Evolutionary conservation across 306 rosid genomes (phyloP).

Genomic region (Vachellia collinsii): DNA sequence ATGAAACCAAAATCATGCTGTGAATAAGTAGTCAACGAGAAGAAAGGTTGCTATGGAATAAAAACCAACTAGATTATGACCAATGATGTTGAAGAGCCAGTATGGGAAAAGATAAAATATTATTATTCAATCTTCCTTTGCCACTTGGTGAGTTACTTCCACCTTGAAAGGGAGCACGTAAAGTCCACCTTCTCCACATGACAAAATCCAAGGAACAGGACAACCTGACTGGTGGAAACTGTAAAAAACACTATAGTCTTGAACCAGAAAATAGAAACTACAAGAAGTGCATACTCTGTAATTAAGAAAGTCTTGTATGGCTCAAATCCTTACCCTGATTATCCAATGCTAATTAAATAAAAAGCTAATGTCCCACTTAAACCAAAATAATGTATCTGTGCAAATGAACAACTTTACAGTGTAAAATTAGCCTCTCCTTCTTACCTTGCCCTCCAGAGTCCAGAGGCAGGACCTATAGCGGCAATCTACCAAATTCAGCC

Average conservation of each 20-base stretch:
- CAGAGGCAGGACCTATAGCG: conserved; percentile 28
- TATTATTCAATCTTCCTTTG: not conserved
- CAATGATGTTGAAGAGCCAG: not conserved
- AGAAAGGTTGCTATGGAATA: not conserved
- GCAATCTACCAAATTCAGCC: conserved; percentile 39
- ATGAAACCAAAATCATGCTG: too few species aligned
- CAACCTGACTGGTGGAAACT: not conserved
- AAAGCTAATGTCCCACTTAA: not conserved
- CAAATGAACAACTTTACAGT: not conserved
- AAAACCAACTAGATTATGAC: not conserved
- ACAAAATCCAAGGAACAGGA: not conserved
- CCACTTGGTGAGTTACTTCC: not conserved
- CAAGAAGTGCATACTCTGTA: not conserved
- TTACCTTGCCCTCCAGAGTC: conserved; percentile 59
- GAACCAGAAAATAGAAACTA: not conserved
- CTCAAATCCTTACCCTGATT: not conserved
- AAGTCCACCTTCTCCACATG: too few species aligned
- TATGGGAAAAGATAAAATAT: not conserved
- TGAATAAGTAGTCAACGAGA: not conserved
- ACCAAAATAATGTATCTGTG: not conserved
- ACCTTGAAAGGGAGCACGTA: too few species aligned
- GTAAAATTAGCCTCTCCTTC: conserved; percentile 37
- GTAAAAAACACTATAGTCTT: not conserved
- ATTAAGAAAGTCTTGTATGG: not conserved
- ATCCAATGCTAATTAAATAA: not conserved